phyloP scores from a whole-genome alignment of 2,329 filamentous ascomycete genomes.

The Leptographium galeiforme region DNA sequence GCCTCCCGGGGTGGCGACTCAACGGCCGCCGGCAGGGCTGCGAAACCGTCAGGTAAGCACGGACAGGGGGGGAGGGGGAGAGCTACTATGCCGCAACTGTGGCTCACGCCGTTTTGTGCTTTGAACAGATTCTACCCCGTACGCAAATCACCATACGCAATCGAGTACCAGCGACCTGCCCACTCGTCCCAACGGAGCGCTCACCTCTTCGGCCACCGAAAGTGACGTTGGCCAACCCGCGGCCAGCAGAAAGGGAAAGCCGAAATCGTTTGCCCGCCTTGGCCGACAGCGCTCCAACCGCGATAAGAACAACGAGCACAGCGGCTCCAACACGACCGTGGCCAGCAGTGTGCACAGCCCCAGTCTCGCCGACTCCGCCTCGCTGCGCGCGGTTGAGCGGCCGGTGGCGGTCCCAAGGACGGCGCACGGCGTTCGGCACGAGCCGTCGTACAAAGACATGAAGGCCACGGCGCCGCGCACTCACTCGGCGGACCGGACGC shows the following conservation, averaged over 20 bases:
- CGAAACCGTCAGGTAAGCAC: slow-evolving; percentile 19
- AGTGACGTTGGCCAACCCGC: neutral
- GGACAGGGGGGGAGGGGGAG: neutral
- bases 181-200: slow-evolving; percentile 39
- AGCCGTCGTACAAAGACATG: slow-evolving; percentile 55
- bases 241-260: slow-evolving; percentile 27
- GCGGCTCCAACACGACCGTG: neutral
- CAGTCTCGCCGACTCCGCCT: slow-evolving; percentile 1
- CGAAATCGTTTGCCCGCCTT: slow-evolving; percentile 40
- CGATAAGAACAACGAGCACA: slow-evolving; percentile 29
- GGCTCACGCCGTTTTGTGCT: slow-evolving; percentile 6
- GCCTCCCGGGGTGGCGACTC: slow-evolving; percentile 23
- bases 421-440: slow-evolving; percentile 47
- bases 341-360: neutral
- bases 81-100: neutral
- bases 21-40: slow-evolving; percentile 16
- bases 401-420: slow-evolving; percentile 39
- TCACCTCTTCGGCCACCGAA: slow-evolving; percentile 26
- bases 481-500: slow-evolving; percentile 56
- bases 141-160: slow-evolving; percentile 6
- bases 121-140: slow-evolving; percentile 12
- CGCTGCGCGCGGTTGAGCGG: slow-evolving; percentile 15
- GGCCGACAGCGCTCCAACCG: slow-evolving; percentile 37
- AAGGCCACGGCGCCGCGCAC: slow-evolving; percentile 53
- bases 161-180: slow-evolving; percentile 21